Base-by-base conservation (phyloP, 1,139 yeast genomes). In the Dujonia santamariae region DNA sequence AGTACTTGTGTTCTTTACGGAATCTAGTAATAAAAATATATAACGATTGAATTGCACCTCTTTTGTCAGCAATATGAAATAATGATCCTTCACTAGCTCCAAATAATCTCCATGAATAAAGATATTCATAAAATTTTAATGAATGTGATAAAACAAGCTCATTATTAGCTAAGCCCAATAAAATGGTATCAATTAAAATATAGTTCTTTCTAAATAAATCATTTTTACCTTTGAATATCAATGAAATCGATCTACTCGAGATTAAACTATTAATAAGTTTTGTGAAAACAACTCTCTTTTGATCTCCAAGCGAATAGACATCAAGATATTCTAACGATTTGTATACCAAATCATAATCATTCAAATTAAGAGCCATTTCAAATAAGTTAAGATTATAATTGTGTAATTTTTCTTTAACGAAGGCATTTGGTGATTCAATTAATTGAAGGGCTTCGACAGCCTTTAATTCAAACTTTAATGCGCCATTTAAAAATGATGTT, bases 11-110 rank as follows among this genome's bases (percentile, higher is more conserved):
- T 15, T 48, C 51, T 15, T 48, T 38, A 14, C 54, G 59, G 48
- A 67, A 67, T 27, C 73, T 55, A 8, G 61, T 57, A 28, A 79
- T 75, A 46, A 75, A 78, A 38, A 66, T 59, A 46, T 78, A 78
- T 34, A 80, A 57, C 1, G 82, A 63, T 45, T 80, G 83, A 19
- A 70, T 58, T 1, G 85, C 76, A 4, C 78, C 76, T 44, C 84
- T 57, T 42, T 61, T 69, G 49, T 78, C 80, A n/a, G n/a, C n/a
- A n/a, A n/a, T n/a, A n/a, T n/a, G n/a, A n/a, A n/a, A n/a, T n/a
- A n/a, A n/a, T n/a, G n/a, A n/a, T 9, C 52, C 53, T 8, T 18
- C 19, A 8, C 14, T 7, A 9, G 23, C 26, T 27, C 68, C 58
- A 49, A 60, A 52, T 28, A 68, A 50, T 44, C 85, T 69, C 71